Conservation (phyloP, 257 asterid species). For the Oldenlandia corymbosa region DNA sequence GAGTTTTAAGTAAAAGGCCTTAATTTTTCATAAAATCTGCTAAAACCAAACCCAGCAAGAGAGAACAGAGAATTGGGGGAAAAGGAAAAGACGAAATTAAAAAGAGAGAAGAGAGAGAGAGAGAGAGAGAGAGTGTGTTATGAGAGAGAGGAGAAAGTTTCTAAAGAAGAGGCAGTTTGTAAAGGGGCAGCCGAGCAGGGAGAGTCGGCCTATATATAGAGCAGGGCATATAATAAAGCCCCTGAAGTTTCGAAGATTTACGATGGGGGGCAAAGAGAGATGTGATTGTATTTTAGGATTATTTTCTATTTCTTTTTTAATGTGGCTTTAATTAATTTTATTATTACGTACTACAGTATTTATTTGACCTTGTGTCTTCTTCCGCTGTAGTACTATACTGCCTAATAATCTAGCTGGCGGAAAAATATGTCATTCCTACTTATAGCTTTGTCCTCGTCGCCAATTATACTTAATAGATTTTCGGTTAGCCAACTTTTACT, state of each 20-base stretch:
- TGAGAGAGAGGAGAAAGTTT: not conserved
- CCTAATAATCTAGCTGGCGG: too few relatives aligned
- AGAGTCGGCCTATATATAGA: slow-evolving; percentile 16
- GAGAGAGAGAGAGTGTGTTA: slow-evolving; percentile 2
- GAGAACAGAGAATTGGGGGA: not conserved
- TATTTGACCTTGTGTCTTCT: too few relatives aligned
- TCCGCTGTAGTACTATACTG: too few relatives aligned
- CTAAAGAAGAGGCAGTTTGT: not conserved
- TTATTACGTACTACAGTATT: too few relatives aligned
- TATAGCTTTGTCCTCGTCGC: too few relatives aligned
- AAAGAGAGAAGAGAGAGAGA: not conserved
- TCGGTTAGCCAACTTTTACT: too few relatives aligned
- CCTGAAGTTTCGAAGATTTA: slow-evolving; percentile 17
- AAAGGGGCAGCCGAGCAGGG: not conserved
- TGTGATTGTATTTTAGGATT: too few relatives aligned
- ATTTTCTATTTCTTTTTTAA: too few relatives aligned
- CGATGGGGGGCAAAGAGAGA: slow-evolving; percentile 8
- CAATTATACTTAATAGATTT: too few relatives aligned
- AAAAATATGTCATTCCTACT: too few relatives aligned
- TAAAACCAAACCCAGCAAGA: not conserved
- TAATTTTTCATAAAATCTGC: slow-evolving; percentile 1
- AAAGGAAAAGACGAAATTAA: too few relatives aligned
- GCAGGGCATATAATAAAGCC: not conserved
- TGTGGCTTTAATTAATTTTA: too few relatives aligned
- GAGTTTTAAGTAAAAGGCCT: not conserved